Conservation (phyloP, 805 yeast genomes). For the Aciculoconidium aculeatum region DNA sequence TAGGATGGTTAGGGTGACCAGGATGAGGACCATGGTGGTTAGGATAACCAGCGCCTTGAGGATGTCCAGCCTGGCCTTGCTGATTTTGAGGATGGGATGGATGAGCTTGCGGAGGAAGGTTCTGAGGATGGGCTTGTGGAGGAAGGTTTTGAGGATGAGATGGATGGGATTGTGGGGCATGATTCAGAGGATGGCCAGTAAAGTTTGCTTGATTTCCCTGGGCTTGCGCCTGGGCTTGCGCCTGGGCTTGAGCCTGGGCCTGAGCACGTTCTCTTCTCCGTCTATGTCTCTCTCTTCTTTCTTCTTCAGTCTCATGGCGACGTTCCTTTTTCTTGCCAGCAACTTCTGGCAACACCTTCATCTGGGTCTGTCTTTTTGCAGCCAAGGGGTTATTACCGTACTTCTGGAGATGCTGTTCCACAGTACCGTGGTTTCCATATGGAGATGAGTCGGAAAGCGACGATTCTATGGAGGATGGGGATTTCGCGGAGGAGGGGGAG, state of each 20-base stretch:
- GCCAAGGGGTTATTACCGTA: slow-evolving; percentile 3
- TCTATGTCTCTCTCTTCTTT: slow-evolving; percentile 3
- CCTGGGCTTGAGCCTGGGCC: slow-evolving; percentile 5
- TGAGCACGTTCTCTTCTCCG: slow-evolving; percentile 2
- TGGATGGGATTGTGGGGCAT: slow-evolving; percentile 1
- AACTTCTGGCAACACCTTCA: too few species aligned
- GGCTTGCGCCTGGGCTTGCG: not conserved
- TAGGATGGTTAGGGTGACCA: too few species aligned
- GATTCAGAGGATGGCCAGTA: not conserved
- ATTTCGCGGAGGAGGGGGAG: too few species aligned
- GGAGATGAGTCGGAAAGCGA: too few species aligned
- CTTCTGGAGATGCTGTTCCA: too few species aligned
- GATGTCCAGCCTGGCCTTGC: too few species aligned
- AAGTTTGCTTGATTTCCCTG: not conserved
- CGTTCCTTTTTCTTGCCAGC: slow-evolving; percentile 1
- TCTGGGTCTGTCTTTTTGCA: slow-evolving; percentile 1
- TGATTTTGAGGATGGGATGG: slow-evolving; percentile 1
- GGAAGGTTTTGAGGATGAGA: not conserved
- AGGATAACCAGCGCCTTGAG: not conserved
- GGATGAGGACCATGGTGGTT: not conserved
- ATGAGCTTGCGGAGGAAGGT: slow-evolving; percentile 1
- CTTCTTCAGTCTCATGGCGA: slow-evolving; percentile 2
- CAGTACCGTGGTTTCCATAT: too few species aligned
- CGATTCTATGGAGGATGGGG: too few species aligned
- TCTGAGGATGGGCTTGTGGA: not conserved